Evolutionary conservation across 1,284 basidiomycete species (phyloP).

Genomic region (Sporisorium exsertum): DNA sequence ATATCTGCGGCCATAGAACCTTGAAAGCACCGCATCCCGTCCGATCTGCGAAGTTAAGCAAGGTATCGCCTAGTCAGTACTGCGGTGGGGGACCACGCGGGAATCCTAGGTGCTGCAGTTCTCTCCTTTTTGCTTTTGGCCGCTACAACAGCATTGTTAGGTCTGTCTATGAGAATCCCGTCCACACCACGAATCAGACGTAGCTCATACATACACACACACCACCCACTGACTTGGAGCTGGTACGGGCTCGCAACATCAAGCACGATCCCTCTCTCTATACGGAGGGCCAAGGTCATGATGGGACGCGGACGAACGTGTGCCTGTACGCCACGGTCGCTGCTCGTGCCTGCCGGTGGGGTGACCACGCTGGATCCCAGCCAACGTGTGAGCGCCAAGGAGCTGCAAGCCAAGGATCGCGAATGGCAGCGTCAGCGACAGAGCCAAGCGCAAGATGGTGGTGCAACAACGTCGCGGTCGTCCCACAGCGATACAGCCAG

Average conservation of each 20-base stretch:
- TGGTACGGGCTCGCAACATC: not conserved
- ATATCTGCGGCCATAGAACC: conserved; percentile 81
- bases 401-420: conserved; percentile 32
- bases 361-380: conserved; percentile 37
- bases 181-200: not conserved
- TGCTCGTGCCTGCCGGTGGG: conserved; percentile 36
- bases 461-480: not conserved
- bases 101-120: conserved; percentile 85
- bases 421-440: conserved; percentile 28
- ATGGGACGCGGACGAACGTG: conserved; percentile 19
- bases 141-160: conserved; percentile 6
- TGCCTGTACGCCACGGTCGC: conserved; percentile 38
- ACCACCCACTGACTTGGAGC: not conserved
- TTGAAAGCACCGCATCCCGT: conserved; percentile 84
- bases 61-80: conserved; percentile 84
- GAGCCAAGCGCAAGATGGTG: not conserved
- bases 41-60: conserved; percentile 83
- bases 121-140: conserved; percentile 58
- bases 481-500: not conserved
- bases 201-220: not conserved
- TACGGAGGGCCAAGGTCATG: too few relatives aligned
- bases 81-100: conserved; percentile 85
- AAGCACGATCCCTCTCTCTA: too few relatives aligned
- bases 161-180: not conserved
- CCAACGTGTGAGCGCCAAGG: conserved; percentile 38